phyloP scores from a whole-genome alignment of 768 basidiomycete species.

The Crepidotus variabilis region DNA sequence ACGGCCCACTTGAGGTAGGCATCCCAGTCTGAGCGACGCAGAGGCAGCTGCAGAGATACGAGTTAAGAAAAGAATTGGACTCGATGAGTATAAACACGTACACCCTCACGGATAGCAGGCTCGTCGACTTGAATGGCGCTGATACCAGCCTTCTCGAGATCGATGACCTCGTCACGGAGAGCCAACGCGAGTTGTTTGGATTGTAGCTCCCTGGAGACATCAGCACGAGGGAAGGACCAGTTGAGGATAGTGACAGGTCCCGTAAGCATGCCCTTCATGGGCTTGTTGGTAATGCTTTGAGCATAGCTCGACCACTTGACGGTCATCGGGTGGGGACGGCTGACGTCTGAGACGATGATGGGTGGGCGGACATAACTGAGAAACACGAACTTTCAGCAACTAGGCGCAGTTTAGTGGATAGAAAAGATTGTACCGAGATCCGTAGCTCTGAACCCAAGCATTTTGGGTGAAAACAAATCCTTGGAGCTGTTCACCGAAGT shows the following conservation, averaged over 20 bases:
- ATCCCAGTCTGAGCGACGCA: slow-evolving; percentile 95
- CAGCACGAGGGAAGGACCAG: slow-evolving; percentile 99
- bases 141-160: slow-evolving; percentile 96
- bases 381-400: background rate
- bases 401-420: background rate
- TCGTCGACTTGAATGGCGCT: slow-evolving; percentile 99
- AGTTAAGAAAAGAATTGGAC: slow-evolving; percentile 7
- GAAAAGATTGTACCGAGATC: slow-evolving; percentile 66
- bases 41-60: slow-evolving; percentile 65
- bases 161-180: slow-evolving; percentile 96
- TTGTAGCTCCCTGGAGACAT: slow-evolving; percentile 93
- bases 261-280: slow-evolving; percentile 99
- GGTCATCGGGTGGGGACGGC: slow-evolving; percentile 89
- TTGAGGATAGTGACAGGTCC: slow-evolving; percentile 98
- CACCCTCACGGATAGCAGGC: slow-evolving; percentile 98
- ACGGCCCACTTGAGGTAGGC: slow-evolving; percentile 97
- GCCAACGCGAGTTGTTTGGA: slow-evolving; percentile 97
- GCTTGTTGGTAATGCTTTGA: slow-evolving; percentile 87
- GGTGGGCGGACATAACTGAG: slow-evolving; percentile 92
- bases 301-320: slow-evolving; percentile 97
- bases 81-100: slow-evolving; percentile 33
- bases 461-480: slow-evolving; percentile 99
- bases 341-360: slow-evolving; percentile 97
- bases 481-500: slow-evolving; percentile 93
- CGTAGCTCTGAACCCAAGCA: slow-evolving; percentile 99